Percentiles rank a stretch among this genome's conserved stretches.
These are phyloP conservation scores for Auricularia cornea DNA, from an alignment of 768 basidiomycete species.

Conservation along the genomic window DNA sequence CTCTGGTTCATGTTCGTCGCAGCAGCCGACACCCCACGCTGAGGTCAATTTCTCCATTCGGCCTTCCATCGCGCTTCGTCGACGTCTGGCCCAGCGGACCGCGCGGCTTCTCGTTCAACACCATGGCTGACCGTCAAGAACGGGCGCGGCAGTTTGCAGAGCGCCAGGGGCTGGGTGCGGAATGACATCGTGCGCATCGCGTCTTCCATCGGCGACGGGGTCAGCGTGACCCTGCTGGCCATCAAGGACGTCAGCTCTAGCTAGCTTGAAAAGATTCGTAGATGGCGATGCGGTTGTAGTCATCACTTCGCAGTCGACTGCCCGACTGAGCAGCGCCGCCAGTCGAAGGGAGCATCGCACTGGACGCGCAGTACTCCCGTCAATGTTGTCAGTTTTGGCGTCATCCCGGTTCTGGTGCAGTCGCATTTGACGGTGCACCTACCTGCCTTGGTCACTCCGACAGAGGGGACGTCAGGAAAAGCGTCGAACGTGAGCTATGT, in stretches of 20 bases:
- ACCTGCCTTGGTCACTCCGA: slow-evolving; percentile 43
- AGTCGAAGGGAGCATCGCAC: slow-evolving; percentile 58
- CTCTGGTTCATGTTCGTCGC: no score
- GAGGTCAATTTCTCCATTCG: slow-evolving; percentile 45
- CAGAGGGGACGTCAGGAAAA: no score
- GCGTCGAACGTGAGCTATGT: no score
- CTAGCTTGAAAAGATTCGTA: slow-evolving; percentile 50
- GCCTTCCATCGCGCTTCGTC: slow-evolving; percentile 45
- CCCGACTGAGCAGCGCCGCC: no score
- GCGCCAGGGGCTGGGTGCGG: slow-evolving; percentile 28
- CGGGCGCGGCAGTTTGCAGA: slow-evolving; percentile 40
- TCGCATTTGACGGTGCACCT: slow-evolving; percentile 51
- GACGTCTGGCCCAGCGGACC: slow-evolving; percentile 58
- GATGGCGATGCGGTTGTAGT: slow-evolving; percentile 50
- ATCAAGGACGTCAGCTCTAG: slow-evolving; percentile 28
- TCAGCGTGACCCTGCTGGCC: slow-evolving; percentile 19
- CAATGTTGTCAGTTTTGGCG: slow-evolving; percentile 46
- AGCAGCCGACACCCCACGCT: slow-evolving; percentile 45
- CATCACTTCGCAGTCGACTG: no score
- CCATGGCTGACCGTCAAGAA: slow-evolving; percentile 47
- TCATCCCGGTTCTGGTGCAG: slow-evolving; percentile 46
- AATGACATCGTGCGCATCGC: slow-evolving; percentile 38
- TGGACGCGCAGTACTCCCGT: slow-evolving; percentile 39
- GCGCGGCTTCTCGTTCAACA: slow-evolving; percentile 46
- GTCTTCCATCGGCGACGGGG: slow-evolving; percentile 27